Evolutionary conservation across 176 grass and related monocot species (phyloP), one percentile per base, ranked within the genome.

Genomic region (Musa troglodytarum): DNA sequence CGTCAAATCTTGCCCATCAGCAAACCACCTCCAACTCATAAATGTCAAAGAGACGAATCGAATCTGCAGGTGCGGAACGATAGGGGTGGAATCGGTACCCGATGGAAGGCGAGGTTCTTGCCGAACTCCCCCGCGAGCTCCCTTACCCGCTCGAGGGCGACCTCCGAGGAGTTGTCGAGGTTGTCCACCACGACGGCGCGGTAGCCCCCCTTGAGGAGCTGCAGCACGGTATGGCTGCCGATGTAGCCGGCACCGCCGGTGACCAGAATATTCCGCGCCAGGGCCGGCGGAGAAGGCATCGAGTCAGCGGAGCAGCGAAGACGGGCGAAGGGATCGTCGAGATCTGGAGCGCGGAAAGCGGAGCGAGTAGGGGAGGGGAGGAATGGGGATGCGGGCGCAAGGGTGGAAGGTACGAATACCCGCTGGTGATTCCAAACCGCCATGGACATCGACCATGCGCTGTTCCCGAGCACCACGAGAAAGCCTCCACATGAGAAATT

Each of bases 161-260:
- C 34, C 59, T 94, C 81, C 11, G 90, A 99, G 23, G 95, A 92
- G 86, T 99, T 99, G 85, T 99, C 88, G 78, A 99, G 87, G 73
- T 79, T 94, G 85, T 99, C 95, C 54, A 88, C 49, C 50, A 94
- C 86, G 49, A 99, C 78, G 52, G 85, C 88, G 80, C 78, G 86
- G 83, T 93, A 99, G 34, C 88, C 95, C 51, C 87, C 84, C 7
- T 81, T 76, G 8, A 99, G 88, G 0, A 99, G 86, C 80, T 89
- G 95, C 68, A 99, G 85, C 67, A 92, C 95, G 0, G 95, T 91
- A 83, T 99, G 95, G 95, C 90, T 99, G 61, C 95, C 95, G 84
- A 99, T 99, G 95, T 99, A 99, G 0, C 95, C 95, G 10, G 95
- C 90, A 74, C 95, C 95, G 50, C 95, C 95, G n/a, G 90, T 94